phyloP scores from a whole-genome alignment of 352 stramenopile genomes.

The Phytopythium delawarense region DNA sequence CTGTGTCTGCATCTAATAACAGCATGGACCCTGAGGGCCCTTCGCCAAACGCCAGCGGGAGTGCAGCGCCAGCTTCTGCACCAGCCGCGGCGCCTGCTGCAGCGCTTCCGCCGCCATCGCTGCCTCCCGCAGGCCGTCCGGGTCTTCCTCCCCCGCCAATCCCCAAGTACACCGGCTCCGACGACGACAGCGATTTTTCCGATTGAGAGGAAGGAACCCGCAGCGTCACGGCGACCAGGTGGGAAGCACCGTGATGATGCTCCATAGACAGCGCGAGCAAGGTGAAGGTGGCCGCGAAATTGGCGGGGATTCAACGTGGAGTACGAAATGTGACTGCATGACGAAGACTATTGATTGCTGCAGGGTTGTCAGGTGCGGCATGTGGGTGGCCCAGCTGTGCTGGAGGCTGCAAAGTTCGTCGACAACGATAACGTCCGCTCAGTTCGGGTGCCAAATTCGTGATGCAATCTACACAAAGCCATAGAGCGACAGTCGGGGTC shows the following conservation, averaged over 20 bases:
- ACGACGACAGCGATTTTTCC: slow-evolving; percentile 54
- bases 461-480: too few species aligned
- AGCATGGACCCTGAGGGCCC: slow-evolving; percentile 80
- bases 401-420: neutral
- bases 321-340: neutral
- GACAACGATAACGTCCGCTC: neutral
- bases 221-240: neutral
- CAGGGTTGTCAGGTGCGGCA: neutral
- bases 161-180: slow-evolving; percentile 21
- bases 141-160: slow-evolving; percentile 43
- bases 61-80: slow-evolving; percentile 13
- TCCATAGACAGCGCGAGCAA: neutral
- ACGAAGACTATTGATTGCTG: neutral
- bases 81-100: slow-evolving; percentile 21
- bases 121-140: slow-evolving; percentile 27
- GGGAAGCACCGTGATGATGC: neutral
- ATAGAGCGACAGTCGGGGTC: too few species aligned
- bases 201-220: slow-evolving; percentile 16
- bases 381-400: neutral
- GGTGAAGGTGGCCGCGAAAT: neutral
- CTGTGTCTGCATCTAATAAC: neutral
- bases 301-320: neutral
- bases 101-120: slow-evolving; percentile 20
- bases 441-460: neutral
- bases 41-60: slow-evolving; percentile 52